These are phyloP conservation scores for Fusarium duplospermum DNA, from an alignment of 2,329 filamentous ascomycete species.

Conservation along the genomic window DNA sequence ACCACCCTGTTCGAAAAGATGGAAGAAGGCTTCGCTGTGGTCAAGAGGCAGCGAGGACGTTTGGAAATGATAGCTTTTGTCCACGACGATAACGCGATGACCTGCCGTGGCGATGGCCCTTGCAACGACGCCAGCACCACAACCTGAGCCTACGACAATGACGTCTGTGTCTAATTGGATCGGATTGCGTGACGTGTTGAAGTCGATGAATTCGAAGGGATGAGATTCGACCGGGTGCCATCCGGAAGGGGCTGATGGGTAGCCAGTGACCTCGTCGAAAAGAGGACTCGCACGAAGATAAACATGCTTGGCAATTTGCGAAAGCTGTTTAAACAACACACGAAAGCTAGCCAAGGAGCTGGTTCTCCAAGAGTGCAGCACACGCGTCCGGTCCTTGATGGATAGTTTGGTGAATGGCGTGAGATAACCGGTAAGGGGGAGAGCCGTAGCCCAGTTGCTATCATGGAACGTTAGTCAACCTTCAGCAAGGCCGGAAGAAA, in stretches of 20 bases:
- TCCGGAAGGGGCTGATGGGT: background rate
- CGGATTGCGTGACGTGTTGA: background rate
- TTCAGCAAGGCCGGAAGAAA: background rate
- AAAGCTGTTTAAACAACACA: background rate
- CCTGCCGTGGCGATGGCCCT: background rate
- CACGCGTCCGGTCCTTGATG: background rate
- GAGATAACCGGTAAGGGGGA: background rate
- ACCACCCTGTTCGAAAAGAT: background rate
- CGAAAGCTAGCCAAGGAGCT: background rate
- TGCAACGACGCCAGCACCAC: background rate
- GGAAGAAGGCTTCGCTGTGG: background rate
- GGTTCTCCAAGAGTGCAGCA: background rate
- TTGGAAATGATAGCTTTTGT: background rate
- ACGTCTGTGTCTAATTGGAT: background rate
- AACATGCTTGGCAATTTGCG: background rate
- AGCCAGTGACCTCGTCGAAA: background rate
- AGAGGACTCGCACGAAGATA: background rate
- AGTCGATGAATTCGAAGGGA: background rate
- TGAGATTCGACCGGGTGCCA: background rate
- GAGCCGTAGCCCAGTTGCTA: background rate
- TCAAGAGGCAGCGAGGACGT: background rate
- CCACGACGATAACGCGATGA: background rate
- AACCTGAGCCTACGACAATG: background rate
- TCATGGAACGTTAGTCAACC: background rate
- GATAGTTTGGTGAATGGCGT: background rate